phyloP scores from a whole-genome alignment of 179 eudicot genomes.

The Spinacia oleracea region DNA sequence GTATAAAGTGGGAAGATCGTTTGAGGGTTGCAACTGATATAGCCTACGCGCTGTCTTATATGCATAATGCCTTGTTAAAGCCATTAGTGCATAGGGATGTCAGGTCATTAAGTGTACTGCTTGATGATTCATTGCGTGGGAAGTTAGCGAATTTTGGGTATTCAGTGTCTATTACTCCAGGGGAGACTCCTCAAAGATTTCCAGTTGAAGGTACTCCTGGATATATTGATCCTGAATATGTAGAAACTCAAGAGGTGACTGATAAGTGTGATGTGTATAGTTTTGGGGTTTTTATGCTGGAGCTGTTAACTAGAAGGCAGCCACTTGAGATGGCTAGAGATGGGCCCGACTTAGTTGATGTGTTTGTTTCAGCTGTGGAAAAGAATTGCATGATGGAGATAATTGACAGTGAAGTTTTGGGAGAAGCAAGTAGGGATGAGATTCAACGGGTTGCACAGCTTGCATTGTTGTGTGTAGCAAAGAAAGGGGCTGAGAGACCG shows the following conservation, averaged over 20 bases:
- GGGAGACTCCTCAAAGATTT: constrained; percentile 20
- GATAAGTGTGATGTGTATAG: constrained; percentile 34
- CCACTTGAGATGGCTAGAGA: constrained; percentile 6
- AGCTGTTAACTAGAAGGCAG: constrained; percentile 17
- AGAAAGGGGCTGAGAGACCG: not conserved
- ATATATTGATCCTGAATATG: constrained; percentile 28
- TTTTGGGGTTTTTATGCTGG: constrained; percentile 30
- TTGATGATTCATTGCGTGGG: not conserved
- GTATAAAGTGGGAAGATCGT: constrained; percentile 19
- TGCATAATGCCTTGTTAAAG: constrained; percentile 20
- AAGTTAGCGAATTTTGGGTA: not conserved
- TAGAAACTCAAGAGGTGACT: constrained; percentile 21
- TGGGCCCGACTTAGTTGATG: constrained; percentile 25
- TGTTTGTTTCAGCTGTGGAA: not conserved
- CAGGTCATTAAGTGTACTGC: not conserved
- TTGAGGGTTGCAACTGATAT: constrained; percentile 8
- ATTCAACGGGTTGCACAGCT: not conserved
- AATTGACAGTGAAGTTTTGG: not conserved
- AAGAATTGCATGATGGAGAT: constrained; percentile 5
- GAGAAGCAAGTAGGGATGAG: not conserved
- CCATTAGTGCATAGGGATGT: constrained; percentile 21
- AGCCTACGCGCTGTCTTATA: constrained; percentile 15
- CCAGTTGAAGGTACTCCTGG: constrained; percentile 25
- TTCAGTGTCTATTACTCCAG: no score
- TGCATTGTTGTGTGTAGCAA: not conserved